Evolutionary conservation across 495 filamentous ascomycete genomes (phyloP), one percentile per base, ranked within the genome.

Genomic region (Xylaria bambusicola): DNA sequence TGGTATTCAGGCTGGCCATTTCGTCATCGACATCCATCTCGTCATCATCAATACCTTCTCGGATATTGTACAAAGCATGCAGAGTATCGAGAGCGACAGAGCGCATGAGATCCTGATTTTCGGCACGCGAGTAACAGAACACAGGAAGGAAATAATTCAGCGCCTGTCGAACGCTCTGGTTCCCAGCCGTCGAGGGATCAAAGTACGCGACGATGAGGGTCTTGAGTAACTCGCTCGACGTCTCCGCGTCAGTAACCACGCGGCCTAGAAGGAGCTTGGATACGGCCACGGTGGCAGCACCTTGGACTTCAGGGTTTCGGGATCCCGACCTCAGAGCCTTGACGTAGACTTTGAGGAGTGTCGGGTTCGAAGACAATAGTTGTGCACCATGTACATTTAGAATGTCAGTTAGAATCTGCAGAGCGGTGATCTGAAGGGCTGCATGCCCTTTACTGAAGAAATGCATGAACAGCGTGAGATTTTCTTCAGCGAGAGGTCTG

Each of bases 141-240:
- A 97, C 94, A 0, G 94, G 94, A 63, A 98, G 81, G 80, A 97
- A 98, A 71, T 98, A 98, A 52, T 89, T 91, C 23, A 98, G 80
- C 0, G 91, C 86, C 73, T 98, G 94, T 0, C 92, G 81, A 18
- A 98, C 86, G n/a, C 83, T 85, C 60, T 94, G 89, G 68, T 97
- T 98, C 36, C 84, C 82, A 2, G 82, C 80, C 13, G 90, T 93
- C 24, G 87, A 84, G 2, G 95, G 95, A 70, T 96, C 88, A 71
- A 98, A 99, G 75, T 95, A 98, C 20, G 89, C 84, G 5, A 93
- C 75, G 2, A 95, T 84, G 3, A 97, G 83, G 0, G 86, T 86
- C 70, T 89, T 90, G 49, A 99, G 82, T 4, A 99, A 80, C 58
- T 92, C 85, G 10, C 86, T 75, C 49, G 77, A 73, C 1, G 76